Evolutionary conservation across 1,139 yeast genomes (phyloP).

Genomic region (Magnusiomyces magnusii): DNA sequence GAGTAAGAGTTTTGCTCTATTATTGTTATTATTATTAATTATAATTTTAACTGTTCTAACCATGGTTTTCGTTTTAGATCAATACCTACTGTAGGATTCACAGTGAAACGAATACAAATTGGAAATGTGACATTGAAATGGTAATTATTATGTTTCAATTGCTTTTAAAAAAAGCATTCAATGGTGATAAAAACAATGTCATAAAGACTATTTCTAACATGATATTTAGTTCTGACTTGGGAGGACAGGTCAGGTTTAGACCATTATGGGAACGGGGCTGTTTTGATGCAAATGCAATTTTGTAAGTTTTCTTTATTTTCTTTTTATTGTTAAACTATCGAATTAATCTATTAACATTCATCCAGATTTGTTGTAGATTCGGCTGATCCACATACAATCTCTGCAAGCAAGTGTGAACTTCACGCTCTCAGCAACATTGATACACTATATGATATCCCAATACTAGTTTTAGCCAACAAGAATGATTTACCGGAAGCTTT

Average conservation of each 20-base stretch:
- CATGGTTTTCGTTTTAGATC: constrained; percentile 22
- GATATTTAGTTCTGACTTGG: constrained; percentile 34
- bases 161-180: neutral
- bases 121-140: constrained; percentile 37
- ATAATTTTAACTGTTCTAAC: neutral
- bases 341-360: neutral
- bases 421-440: constrained; percentile 30
- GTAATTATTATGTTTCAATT: constrained; percentile 17
- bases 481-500: constrained; percentile 33
- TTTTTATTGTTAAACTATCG: neutral
- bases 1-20: constrained; percentile 25
- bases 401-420: constrained; percentile 31
- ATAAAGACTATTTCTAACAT: neutral
- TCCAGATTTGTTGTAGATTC: constrained; percentile 33
- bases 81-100: constrained; percentile 37
- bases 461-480: constrained; percentile 35
- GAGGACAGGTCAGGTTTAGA: constrained; percentile 37
- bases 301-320: constrained; percentile 19
- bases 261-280: constrained; percentile 39
- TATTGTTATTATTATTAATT: neutral
- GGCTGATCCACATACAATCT: constrained; percentile 31
- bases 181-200: neutral
- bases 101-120: constrained; percentile 34
- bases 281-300: constrained; percentile 35
- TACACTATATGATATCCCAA: constrained; percentile 33